Percentiles rank a stretch among this genome's conserved stretches.
phyloP scores from a whole-genome alignment of 2,329 filamentous ascomycete genomes.

The Drechslerella coelobrocha region DNA sequence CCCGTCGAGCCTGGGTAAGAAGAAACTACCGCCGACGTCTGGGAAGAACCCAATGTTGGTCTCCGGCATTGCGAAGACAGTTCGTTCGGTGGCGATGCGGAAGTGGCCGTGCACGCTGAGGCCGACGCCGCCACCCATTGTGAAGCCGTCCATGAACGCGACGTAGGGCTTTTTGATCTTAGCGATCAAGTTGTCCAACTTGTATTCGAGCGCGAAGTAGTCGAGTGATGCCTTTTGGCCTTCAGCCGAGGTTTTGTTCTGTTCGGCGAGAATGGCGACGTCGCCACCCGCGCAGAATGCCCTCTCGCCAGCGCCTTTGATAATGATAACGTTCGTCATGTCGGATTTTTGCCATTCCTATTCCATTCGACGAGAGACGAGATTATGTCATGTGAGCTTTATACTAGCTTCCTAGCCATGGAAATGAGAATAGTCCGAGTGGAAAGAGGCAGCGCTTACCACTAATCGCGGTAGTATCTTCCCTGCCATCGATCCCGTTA shows the following conservation, averaged over 20 bases:
- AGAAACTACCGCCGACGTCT: conserved; percentile 95
- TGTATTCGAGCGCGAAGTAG: conserved; percentile 95
- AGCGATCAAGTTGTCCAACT: conserved; percentile 91
- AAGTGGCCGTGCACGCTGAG: conserved; percentile 94
- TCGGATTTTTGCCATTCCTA: conserved; percentile 93
- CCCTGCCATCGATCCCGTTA: conserved; percentile 91
- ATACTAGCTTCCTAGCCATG: no score
- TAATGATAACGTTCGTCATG: conserved; percentile 87
- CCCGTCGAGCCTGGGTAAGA: conserved; percentile 87
- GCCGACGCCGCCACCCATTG: conserved; percentile 97
- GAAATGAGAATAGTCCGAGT: neutral
- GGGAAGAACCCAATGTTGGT: conserved; percentile 99
- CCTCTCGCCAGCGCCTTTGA: conserved; percentile 84
- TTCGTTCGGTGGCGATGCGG: conserved; percentile 93
- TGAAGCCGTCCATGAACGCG: conserved; percentile 95
- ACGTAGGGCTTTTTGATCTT: conserved; percentile 93
- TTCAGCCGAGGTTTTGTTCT: conserved; percentile 71
- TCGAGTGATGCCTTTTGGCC: conserved; percentile 78
- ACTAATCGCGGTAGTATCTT: conserved; percentile 89
- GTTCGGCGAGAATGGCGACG: conserved; percentile 76
- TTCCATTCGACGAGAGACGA: neutral
- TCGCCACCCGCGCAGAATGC: conserved; percentile 95
- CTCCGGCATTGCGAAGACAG: conserved; percentile 97
- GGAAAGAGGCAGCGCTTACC: conserved; percentile 55
- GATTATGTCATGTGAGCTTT: conserved; percentile 1